Conservation (phyloP, 129 eudicot species). For the Deinandra increscens region DNA sequence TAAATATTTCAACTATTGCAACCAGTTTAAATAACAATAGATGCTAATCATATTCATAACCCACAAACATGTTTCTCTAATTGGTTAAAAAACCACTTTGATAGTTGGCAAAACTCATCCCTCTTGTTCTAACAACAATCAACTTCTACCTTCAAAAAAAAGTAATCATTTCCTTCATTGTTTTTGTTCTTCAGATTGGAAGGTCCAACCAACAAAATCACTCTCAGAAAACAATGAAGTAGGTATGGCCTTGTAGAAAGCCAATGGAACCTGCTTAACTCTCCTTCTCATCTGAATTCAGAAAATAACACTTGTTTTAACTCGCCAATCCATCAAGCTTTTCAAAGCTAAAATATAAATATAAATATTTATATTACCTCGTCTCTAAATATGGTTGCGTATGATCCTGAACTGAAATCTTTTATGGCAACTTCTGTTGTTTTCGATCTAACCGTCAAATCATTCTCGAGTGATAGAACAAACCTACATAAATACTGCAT, state of each 20-base stretch:
- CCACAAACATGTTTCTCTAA: neutral
- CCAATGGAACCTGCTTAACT: constrained; percentile 88
- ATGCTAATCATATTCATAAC: neutral
- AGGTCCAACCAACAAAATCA: constrained; percentile 87
- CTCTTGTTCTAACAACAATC: constrained; percentile 9
- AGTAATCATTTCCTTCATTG: neutral
- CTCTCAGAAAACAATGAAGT: constrained; percentile 64
- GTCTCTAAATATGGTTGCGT: constrained; percentile 74
- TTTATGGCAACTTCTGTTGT: constrained; percentile 69
- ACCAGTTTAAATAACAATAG: no score
- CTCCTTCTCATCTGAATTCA: constrained; percentile 67
- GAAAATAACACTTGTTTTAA: neutral
- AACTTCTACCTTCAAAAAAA: constrained; percentile 3
- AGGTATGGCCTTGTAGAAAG: constrained; percentile 73
- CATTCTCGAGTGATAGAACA: constrained; percentile 83
- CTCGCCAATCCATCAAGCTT: neutral
- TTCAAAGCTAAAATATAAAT: neutral
- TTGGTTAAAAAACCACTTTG: neutral
- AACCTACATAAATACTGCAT: constrained; percentile 44
- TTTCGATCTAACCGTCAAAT: constrained; percentile 78
- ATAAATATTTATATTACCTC: constrained; percentile 51
- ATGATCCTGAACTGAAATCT: constrained; percentile 93
- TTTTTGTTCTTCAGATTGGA: constrained; percentile 30
- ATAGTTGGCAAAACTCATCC: constrained; percentile 4
- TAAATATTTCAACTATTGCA: no score